Base-by-base conservation (phyloP, 2,329 filamentous ascomycete species). In the Fusarium liriodendri region DNA sequence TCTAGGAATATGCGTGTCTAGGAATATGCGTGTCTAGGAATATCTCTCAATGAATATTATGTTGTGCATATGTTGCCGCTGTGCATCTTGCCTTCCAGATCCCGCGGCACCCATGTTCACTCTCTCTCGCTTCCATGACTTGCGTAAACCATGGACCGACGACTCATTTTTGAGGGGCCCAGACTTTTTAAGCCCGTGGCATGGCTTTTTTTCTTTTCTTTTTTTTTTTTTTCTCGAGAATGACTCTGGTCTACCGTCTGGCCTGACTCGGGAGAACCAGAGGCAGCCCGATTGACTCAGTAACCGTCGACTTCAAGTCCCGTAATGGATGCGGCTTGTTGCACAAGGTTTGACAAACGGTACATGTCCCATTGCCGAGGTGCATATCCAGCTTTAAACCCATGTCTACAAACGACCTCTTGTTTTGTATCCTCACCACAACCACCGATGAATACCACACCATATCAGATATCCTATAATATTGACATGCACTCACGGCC, bases 21-120 rank as follows among this genome's bases (percentile, higher is more conserved):
- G 35, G 37, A 35, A 64, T 69, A 50, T 67, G 60, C 63, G 55
- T 76, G 58, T 73, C 57, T 71, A 35, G 50, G 60, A 54, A 33
- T 50, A 60, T 60, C 62, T 16, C 71, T 61, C 42, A 73, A 63
- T 62, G 61, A 65, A 64, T 69, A 47, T 69, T 71, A 76, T 77
- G 75, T 77, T 77, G 73, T 77, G 75, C 75, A 50, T 50, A 76
- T 77, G 62, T 70, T 50, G 52, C 42, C 42, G 40, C 74, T 77
- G 64, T 76, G 71, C 73, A 76, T 61, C 47, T 16, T 40, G 69
- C 57, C 40, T 35, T 62, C 54, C 58, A 70, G 73, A 73, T 72
- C 72, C 71, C 38, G 60, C 67, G 50, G 57, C 67, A 57, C 70
- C 61, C 22, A 58, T 77, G 72, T 68, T 66, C 58, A 38, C 7